phyloP scores from a whole-genome alignment of 73 alveolate species.

The Breviolum minutum region DNA sequence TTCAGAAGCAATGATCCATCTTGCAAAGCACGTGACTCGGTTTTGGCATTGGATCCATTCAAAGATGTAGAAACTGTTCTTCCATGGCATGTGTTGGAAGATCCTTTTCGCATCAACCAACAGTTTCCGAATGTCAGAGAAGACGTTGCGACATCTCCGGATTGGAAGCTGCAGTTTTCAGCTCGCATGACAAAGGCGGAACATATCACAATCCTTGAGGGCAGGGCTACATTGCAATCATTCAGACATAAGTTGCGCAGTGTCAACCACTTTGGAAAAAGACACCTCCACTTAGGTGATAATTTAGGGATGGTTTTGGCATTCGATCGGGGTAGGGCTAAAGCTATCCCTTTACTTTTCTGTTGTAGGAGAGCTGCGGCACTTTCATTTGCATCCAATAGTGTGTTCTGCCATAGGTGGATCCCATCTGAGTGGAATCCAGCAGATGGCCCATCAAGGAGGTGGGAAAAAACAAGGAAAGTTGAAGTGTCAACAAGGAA shows the following conservation, averaged over 20 bases:
- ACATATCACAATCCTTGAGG: conserved; percentile 53
- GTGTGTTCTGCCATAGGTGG: conserved; percentile 3
- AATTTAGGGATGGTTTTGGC: conserved; percentile 47
- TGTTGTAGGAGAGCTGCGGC: conserved; percentile 27
- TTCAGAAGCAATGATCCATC: not conserved
- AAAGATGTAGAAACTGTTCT: not conserved
- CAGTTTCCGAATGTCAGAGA: not conserved
- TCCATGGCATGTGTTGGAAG: not conserved
- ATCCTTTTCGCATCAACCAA: not conserved
- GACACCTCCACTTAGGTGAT: conserved; percentile 36
- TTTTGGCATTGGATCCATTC: conserved; percentile 19
- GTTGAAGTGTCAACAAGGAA: not conserved
- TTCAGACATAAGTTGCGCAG: not conserved
- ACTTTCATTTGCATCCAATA: not conserved
- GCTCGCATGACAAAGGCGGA: not conserved
- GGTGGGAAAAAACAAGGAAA: not conserved
- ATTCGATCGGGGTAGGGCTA: conserved; percentile 70
- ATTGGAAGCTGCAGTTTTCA: conserved; percentile 9
- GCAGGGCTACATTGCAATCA: conserved; percentile 2
- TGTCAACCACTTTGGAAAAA: not conserved
- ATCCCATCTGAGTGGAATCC: conserved; percentile 37
- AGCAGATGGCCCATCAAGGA: conserved; percentile 37
- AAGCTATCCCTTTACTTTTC: not conserved
- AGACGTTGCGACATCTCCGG: not conserved
- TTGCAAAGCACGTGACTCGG: not conserved